Evolutionary conservation across 2,329 filamentous ascomycete genomes (phyloP), one percentile per base, ranked within the genome.

Genomic region (Scedosporium minutisporum): DNA sequence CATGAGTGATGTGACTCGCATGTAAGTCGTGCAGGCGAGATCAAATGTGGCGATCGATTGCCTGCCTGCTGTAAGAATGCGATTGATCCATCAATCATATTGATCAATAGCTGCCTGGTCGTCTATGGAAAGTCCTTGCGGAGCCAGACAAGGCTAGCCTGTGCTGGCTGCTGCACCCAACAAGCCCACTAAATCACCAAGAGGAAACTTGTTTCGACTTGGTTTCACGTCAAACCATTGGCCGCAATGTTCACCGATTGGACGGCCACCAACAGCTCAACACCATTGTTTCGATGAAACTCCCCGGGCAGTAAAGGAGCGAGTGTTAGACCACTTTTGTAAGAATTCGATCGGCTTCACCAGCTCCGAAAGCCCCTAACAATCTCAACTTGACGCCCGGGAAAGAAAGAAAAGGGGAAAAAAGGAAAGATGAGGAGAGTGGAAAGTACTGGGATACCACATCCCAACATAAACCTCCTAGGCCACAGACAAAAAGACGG

Each of bases 131-230:
- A 9, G 6, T 33, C 29, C 29, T 33, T 48, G 44, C 16, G 16
- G 44, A 48, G 44, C 16, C 14, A n/a, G n/a, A 18, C 10, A n/a
- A 48, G 44, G 44, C 16, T 48, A 23, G 44, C 6, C 29, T 33
- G 5, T 3, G 25, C 25, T 27, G 3, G 25, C 5, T 27, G 29
- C 29, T 53, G 10, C n/a, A 2, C 23, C 21, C 6, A 23, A 10
- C 9, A 55, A 29, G 6, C 23, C 42, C 23, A 23, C 18, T n/a
- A 18, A 21, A 4, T 48, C 38, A 25, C 10, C 10, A 18, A 9
- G 10, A 38, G 9, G 33, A 51, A 53, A 61, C 25, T 53, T 51
- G 59, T 61, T 61, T 61, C 59, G 44, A 61, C 59, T 61, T 38
- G 44, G 59, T 61, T 61, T 61, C 59, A 53, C 18, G 10, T 38